Conservation (phyloP, 1,284 basidiomycete genomes). For the Cutaneotrichosporon sp. region DNA sequence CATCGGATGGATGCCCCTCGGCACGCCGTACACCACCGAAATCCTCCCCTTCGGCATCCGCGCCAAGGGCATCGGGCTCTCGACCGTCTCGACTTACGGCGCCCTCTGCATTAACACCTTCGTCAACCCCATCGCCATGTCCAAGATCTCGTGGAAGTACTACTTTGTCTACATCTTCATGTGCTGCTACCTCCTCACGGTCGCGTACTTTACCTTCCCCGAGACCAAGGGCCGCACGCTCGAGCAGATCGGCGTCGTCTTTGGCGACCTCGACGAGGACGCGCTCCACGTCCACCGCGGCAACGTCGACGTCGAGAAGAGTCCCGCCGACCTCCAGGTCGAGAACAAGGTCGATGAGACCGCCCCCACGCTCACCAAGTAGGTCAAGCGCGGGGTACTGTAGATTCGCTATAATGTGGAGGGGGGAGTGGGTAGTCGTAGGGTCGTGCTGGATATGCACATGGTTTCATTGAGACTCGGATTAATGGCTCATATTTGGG, state of each 20-base stretch:
- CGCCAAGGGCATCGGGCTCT: conserved; percentile 22
- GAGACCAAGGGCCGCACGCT: conserved; percentile 45
- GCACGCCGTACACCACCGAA: conserved; percentile 24
- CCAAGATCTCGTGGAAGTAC: conserved; percentile 30
- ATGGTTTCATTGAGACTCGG: too few species aligned
- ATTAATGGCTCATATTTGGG: too few species aligned
- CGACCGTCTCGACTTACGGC: conserved; percentile 4
- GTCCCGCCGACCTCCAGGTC: too few species aligned
- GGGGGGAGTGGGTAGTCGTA: too few species aligned
- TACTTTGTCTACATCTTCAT: conserved; percentile 28
- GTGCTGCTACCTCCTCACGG: conserved; percentile 22
- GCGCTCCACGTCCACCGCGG: background rate
- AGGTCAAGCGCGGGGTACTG: too few species aligned
- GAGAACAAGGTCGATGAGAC: too few species aligned
- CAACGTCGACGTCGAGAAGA: background rate
- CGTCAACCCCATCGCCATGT: conserved; percentile 33
- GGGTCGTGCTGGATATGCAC: too few species aligned
- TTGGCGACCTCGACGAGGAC: conserved; percentile 21
- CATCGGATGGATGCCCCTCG: conserved; percentile 20
- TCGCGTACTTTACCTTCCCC: conserved; percentile 42
- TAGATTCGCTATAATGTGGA: too few species aligned
- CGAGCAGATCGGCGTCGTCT: conserved; percentile 34
- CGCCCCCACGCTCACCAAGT: too few species aligned
- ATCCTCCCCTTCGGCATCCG: conserved; percentile 23
- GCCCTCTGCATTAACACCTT: conserved; percentile 22